Evolutionary conservation across 495 filamentous ascomycete species (phyloP).

Genomic region (Pseudomonodictys pantanalensis): DNA sequence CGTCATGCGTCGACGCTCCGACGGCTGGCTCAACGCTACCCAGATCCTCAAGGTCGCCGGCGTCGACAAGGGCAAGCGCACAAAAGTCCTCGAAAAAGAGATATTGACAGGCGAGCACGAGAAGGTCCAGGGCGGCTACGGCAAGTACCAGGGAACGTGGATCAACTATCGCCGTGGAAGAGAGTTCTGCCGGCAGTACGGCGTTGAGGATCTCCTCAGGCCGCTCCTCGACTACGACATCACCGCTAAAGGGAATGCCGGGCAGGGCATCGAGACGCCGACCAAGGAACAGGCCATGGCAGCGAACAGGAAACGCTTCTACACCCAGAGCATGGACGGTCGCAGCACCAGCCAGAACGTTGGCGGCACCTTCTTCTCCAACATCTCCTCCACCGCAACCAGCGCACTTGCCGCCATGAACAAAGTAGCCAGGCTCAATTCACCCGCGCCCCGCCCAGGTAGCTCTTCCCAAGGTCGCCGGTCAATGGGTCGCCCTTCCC

Average conservation of each 20-base stretch:
- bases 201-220: conserved; percentile 80
- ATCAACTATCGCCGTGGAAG: conserved; percentile 87
- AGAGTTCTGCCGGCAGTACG: conserved; percentile 90
- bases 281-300: conserved; percentile 99
- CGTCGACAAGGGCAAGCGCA: conserved; percentile 93
- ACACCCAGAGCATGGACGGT: conserved; percentile 69
- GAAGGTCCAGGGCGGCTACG: conserved; percentile 97
- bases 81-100: conserved; percentile 96
- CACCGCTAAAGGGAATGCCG: conserved; percentile 68
- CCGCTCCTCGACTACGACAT: conserved; percentile 88
- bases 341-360: conserved; percentile 61
- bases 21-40: conserved; percentile 48
- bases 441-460: conserved; percentile 63
- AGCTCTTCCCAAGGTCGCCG: conserved; percentile 49
- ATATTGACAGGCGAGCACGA: conserved; percentile 94
- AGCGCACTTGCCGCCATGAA: conserved; percentile 91
- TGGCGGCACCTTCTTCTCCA: conserved; percentile 88
- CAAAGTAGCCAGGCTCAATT: conserved; percentile 84
- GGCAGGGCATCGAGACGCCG: conserved; percentile 69
- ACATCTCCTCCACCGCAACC: conserved; percentile 88
- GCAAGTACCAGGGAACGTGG: conserved; percentile 99
- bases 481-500: conserved; percentile 54
- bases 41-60: conserved; percentile 77
- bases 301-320: conserved; percentile 86
- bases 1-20: conserved; percentile 85